These are phyloP conservation scores for Pyrenophora graminea DNA, from an alignment of 2,329 filamentous ascomycete genomes.

Conservation along the genomic window DNA sequence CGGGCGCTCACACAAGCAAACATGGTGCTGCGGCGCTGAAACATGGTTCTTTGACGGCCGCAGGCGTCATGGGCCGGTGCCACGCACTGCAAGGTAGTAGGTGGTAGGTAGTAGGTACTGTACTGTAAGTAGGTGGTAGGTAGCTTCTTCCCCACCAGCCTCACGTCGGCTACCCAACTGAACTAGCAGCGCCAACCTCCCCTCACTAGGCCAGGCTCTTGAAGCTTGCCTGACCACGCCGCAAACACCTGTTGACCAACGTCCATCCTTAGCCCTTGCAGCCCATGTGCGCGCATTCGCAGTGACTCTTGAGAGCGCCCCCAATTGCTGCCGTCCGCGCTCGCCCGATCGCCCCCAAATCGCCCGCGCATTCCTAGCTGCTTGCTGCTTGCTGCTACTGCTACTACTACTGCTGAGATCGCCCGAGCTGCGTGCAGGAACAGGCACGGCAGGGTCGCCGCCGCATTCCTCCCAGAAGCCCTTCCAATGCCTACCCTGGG, in stretches of 20 bases:
- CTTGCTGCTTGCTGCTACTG: constrained; percentile 7
- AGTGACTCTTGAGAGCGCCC: constrained; percentile 2
- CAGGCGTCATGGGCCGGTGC: constrained; percentile 3
- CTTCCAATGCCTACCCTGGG: constrained; percentile 86
- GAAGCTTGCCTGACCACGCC: constrained; percentile 8
- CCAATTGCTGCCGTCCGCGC: constrained; percentile 8
- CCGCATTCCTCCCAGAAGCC: constrained; percentile 22
- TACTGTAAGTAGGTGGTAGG: neutral
- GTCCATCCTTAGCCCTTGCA: neutral
- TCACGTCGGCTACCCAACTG: constrained; percentile 1
- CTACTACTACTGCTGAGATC: constrained; percentile 10
- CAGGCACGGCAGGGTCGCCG: constrained; percentile 25
- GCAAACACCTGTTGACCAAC: constrained; percentile 3
- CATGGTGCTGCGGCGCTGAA: constrained; percentile 2
- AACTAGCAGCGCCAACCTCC: constrained; percentile 10
- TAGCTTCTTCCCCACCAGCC: constrained; percentile 17
- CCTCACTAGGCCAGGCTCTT: constrained; percentile 6
- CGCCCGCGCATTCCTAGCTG: constrained; percentile 5
- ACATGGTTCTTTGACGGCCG: constrained; percentile 5
- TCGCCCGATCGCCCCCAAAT: neutral
- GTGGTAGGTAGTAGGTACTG: no score
- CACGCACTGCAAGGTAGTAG: neutral
- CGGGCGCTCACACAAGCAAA: neutral
- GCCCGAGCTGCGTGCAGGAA: constrained; percentile 12
- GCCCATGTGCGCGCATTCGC: constrained; percentile 6